Percentiles rank a stretch among this genome's conserved stretches.
These are phyloP conservation scores for Plasmodium ovale DNA, from an alignment of 169 alveolate genomes.

Conservation along the genomic window DNA sequence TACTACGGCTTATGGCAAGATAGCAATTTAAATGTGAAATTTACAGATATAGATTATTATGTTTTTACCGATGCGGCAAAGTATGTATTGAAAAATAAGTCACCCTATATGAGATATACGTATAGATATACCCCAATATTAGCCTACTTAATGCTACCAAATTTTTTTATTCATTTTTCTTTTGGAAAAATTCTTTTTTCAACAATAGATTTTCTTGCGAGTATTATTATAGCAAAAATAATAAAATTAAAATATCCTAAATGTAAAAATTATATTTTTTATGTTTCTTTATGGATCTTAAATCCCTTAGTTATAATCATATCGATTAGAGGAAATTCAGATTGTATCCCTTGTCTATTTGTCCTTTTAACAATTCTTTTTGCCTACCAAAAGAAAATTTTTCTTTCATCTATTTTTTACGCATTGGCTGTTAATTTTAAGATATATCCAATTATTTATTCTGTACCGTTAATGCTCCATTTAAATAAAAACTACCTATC, in stretches of 20 bases:
- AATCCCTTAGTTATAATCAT: slow-evolving; percentile 94
- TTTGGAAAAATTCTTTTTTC: slow-evolving; percentile 93
- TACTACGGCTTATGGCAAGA: slow-evolving; percentile 72
- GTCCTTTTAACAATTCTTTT: slow-evolving; percentile 81
- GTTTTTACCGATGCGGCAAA: slow-evolving; percentile 98
- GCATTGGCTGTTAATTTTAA: slow-evolving; percentile 96
- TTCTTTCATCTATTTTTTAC: slow-evolving; percentile 86
- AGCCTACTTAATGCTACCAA: slow-evolving; percentile 85
- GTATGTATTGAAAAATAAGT: slow-evolving; percentile 91
- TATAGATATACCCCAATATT: slow-evolving; percentile 98
- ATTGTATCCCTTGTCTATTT: slow-evolving; percentile 83
- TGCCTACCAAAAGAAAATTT: slow-evolving; percentile 69
- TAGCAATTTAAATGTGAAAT: slow-evolving; percentile 87
- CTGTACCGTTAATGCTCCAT: slow-evolving; percentile 89
- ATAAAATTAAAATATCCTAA: slow-evolving; percentile 32
- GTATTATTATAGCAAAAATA: slow-evolving; percentile 59
- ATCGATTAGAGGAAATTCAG: slow-evolving; percentile 97
- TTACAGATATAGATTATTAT: slow-evolving; percentile 98
- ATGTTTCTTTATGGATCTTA: slow-evolving; percentile 91
- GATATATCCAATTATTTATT: slow-evolving; percentile 97
- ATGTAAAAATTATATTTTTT: slow-evolving; percentile 68
- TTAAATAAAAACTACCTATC: slow-evolving; percentile 71
- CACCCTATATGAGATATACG: slow-evolving; percentile 97
- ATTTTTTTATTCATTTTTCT: slow-evolving; percentile 78
- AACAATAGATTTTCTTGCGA: slow-evolving; percentile 90